A percentile compares a stretch with the other conserved stretches of the same genome.
Evolutionary conservation across 2,329 filamentous ascomycete genomes (phyloP).

Genomic region (Rutstroemia sp.): DNA sequence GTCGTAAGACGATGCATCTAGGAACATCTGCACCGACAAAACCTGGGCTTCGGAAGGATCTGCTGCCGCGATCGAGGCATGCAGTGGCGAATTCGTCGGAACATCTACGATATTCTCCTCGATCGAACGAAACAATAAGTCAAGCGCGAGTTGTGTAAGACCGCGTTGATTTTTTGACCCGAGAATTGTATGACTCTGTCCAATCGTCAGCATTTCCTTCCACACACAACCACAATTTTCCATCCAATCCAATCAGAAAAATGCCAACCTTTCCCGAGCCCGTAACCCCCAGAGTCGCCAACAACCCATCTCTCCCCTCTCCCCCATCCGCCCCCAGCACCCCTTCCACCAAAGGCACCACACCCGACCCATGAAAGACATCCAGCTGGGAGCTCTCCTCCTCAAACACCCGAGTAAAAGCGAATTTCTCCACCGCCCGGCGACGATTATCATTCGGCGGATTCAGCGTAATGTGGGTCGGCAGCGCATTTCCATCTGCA

Average conservation of each 20-base stretch:
- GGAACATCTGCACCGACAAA: constrained; percentile 64
- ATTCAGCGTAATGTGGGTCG: constrained; percentile 69
- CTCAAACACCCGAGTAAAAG: constrained; percentile 88
- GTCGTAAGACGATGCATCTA: constrained; percentile 73
- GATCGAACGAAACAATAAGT: constrained; percentile 80
- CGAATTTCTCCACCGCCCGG: constrained; percentile 85
- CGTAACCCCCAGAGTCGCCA: constrained; percentile 89
- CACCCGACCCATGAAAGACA: constrained; percentile 72
- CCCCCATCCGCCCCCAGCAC: constrained; percentile 66
- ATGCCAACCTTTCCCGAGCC: constrained; percentile 81
- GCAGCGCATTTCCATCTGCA: constrained; percentile 34
- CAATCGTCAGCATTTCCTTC: background rate
- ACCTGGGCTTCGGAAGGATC: constrained; percentile 78
- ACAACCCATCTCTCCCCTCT: constrained; percentile 78
- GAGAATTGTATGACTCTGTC: constrained; percentile 87
- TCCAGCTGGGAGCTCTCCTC: constrained; percentile 80
- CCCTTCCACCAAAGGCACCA: constrained; percentile 70
- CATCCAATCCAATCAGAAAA: background rate
- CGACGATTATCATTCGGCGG: constrained; percentile 78
- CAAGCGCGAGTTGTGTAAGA: constrained; percentile 83
- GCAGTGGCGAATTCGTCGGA: constrained; percentile 49
- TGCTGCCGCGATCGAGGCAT: constrained; percentile 66
- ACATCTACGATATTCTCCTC: constrained; percentile 62
- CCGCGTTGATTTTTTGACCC: constrained; percentile 82
- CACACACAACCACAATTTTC: background rate